Evolutionary conservation across 163 green algal species (phyloP).

Genomic region (Coccomyxa subellipsoidea): DNA sequence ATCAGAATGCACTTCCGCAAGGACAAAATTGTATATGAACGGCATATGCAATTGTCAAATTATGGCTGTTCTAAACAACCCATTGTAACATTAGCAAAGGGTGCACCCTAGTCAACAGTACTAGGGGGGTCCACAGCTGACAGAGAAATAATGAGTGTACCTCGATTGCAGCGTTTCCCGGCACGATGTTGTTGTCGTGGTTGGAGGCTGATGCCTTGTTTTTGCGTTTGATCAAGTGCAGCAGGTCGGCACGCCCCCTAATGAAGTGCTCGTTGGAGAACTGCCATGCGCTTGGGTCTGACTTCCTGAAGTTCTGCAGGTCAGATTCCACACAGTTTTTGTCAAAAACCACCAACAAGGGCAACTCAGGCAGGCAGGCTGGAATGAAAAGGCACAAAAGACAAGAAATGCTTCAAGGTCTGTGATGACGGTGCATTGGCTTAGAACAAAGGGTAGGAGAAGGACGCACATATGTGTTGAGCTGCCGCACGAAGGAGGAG

Average conservation of each 20-base stretch:
- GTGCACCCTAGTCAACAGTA: too few species aligned
- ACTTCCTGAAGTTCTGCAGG: constrained; percentile 94
- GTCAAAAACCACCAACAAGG: background rate
- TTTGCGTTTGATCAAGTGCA: constrained; percentile 37
- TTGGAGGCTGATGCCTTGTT: background rate
- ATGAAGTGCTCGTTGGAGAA: constrained; percentile 96
- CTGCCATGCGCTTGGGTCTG: constrained; percentile 95
- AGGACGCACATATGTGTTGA: constrained; percentile 95
- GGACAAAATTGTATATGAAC: too few species aligned
- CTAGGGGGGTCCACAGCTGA: too few species aligned
- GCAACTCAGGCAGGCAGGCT: too few species aligned
- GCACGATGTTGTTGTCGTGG: background rate
- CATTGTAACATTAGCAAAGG: too few species aligned
- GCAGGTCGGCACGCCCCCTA: constrained; percentile 71
- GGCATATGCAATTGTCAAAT: too few species aligned
- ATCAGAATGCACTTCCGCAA: too few species aligned
- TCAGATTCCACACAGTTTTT: background rate
- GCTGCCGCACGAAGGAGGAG: constrained; percentile 94
- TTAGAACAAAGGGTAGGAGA: constrained; percentile 4
- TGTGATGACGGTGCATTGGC: too few species aligned
- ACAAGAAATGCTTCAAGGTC: too few species aligned
- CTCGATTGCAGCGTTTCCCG: constrained; percentile 18
- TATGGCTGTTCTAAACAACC: too few species aligned
- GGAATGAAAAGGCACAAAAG: too few species aligned
- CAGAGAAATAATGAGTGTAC: background rate